phyloP scores from a whole-genome alignment of 2,329 filamentous ascomycete species.

The Ceratocystis variospora region DNA sequence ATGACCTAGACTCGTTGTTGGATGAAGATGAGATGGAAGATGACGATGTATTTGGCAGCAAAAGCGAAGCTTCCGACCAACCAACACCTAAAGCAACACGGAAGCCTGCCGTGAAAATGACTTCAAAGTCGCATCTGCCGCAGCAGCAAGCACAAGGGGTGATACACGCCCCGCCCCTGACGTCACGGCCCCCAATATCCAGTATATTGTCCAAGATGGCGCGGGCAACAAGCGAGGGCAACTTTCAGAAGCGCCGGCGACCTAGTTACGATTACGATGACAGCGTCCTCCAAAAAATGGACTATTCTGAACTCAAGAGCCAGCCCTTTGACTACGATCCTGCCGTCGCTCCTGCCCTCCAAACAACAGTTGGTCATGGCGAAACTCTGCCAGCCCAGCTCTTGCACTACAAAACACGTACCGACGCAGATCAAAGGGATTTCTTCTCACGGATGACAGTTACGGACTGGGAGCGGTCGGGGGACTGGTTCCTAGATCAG shows the following conservation, averaged over 20 bases:
- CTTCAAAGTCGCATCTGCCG: background rate
- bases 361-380: constrained; percentile 27
- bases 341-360: constrained; percentile 27
- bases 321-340: constrained; percentile 47
- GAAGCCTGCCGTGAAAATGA: background rate
- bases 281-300: constrained; percentile 40
- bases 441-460: constrained; percentile 42
- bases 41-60: constrained; percentile 8
- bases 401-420: constrained; percentile 35
- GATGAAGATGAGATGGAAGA: constrained; percentile 14
- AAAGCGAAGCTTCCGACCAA: constrained; percentile 12
- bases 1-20: constrained; percentile 16
- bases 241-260: constrained; percentile 30
- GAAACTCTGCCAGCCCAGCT: constrained; percentile 37
- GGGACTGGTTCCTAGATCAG: constrained; percentile 45
- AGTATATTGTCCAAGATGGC: constrained; percentile 12
- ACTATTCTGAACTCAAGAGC: constrained; percentile 35
- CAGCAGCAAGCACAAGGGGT: constrained; percentile 9
- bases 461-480: constrained; percentile 44
- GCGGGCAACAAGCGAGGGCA: constrained; percentile 13
- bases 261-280: constrained; percentile 44
- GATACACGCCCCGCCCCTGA: background rate
- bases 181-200: constrained; percentile 2
- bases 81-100: constrained; percentile 15
- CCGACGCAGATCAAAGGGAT: constrained; percentile 33